Conservation (phyloP, 2,329 filamentous ascomycete genomes). For the Aspergillus viridinutans region DNA sequence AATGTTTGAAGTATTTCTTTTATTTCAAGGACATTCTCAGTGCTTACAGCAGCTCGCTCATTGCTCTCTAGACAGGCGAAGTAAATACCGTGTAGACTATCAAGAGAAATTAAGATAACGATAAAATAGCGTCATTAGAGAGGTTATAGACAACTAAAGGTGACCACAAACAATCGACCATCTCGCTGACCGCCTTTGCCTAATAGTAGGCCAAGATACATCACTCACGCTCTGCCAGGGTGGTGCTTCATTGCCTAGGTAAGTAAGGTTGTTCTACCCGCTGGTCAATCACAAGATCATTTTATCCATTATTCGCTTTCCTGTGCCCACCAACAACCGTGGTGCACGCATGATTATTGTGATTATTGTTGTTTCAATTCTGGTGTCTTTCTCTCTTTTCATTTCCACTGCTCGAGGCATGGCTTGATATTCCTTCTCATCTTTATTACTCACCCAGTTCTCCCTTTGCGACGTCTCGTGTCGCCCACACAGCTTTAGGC, state of each 20-base stretch:
- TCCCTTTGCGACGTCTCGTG: neutral
- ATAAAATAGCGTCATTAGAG: too few relatives aligned
- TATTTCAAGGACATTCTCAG: neutral
- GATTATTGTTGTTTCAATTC: neutral
- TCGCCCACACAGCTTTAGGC: neutral
- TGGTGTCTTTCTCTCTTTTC: neutral
- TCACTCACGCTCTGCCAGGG: neutral
- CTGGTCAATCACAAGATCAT: neutral
- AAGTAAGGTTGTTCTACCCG: neutral
- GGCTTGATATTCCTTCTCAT: conserved; percentile 2
- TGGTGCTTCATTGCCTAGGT: neutral
- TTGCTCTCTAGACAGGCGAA: neutral
- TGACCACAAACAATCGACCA: neutral
- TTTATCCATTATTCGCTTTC: neutral
- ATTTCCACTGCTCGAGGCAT: neutral
- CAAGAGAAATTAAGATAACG: neutral
- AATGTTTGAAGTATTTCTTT: neutral
- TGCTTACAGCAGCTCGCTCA: neutral
- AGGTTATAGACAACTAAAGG: neutral
- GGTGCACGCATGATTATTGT: neutral
- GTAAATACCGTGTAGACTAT: neutral
- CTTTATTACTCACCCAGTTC: neutral
- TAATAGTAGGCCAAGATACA: neutral
- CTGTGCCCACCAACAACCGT: neutral
- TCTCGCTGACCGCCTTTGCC: neutral